Percentiles rank a stretch among this genome's conserved stretches.
Conservation (phyloP, 2,329 filamentous ascomycete species). For the Monosporascus cannonballus region DNA sequence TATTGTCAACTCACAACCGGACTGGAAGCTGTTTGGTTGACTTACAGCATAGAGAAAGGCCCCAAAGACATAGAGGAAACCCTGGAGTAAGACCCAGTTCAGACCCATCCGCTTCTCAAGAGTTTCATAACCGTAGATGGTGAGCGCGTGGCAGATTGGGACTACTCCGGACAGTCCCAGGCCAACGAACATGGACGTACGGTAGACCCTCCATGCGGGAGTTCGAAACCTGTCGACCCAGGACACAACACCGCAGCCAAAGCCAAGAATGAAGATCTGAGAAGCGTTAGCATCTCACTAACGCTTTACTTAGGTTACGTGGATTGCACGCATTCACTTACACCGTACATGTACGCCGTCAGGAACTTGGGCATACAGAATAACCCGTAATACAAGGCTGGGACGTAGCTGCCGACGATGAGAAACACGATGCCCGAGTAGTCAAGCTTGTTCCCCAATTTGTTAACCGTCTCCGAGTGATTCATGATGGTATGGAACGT, state of each 20-base stretch:
- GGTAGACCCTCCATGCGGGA: constrained; percentile 75
- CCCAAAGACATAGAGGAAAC: constrained; percentile 76
- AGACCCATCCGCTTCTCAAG: constrained; percentile 73
- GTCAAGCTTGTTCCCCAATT: constrained; percentile 87
- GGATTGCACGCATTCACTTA: constrained; percentile 33
- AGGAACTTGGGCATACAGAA: constrained; percentile 62
- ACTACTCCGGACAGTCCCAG: constrained; percentile 81
- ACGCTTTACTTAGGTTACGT: background rate
- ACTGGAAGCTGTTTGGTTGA: constrained; percentile 1
- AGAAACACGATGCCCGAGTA: constrained; percentile 90
- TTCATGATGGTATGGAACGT: constrained; percentile 82
- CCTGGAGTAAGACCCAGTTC: constrained; percentile 73
- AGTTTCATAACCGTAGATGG: constrained; percentile 58
- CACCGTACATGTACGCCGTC: constrained; percentile 68
- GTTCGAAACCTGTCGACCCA: constrained; percentile 80
- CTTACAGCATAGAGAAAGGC: constrained; percentile 79
- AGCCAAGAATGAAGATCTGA: constrained; percentile 71
- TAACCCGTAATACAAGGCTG: constrained; percentile 82
- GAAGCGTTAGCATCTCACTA: background rate
- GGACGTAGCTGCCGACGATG: constrained; percentile 88
- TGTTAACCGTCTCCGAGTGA: constrained; percentile 71
- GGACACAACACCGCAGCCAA: constrained; percentile 71
- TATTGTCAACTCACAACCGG: background rate
- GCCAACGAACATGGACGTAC: constrained; percentile 82
- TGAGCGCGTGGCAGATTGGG: constrained; percentile 72